Evolutionary conservation across 2,329 filamentous ascomycete species (phyloP).

Genomic region (Alternaria postmessia): DNA sequence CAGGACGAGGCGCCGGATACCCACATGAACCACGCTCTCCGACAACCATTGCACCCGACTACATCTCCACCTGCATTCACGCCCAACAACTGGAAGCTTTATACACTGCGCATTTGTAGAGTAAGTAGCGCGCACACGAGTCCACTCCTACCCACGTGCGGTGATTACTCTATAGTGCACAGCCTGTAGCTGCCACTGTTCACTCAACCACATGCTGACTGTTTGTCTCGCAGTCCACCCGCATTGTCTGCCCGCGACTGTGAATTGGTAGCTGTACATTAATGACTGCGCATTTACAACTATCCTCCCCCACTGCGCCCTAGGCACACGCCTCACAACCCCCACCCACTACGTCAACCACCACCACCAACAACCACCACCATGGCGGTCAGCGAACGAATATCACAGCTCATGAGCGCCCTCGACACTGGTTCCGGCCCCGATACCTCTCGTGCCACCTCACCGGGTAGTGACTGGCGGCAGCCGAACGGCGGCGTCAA

Average conservation of each 20-base stretch:
- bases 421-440: slow-evolving; percentile 59
- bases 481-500: slow-evolving; percentile 59
- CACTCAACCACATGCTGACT: slow-evolving; percentile 27
- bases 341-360: slow-evolving; percentile 17
- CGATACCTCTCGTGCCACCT: slow-evolving; percentile 84
- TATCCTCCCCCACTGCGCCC: slow-evolving; percentile 20
- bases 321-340: slow-evolving; percentile 26
- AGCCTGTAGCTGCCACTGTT: slow-evolving; percentile 9
- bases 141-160: slow-evolving; percentile 9
- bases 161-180: slow-evolving; percentile 14
- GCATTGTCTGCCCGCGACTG: slow-evolving; percentile 12
- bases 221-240: slow-evolving; percentile 14
- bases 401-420: slow-evolving; percentile 54
- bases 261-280: slow-evolving; percentile 32
- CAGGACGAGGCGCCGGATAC: slow-evolving; percentile 39
- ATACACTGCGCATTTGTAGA: slow-evolving; percentile 11
- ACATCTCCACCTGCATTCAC: slow-evolving; percentile 13
- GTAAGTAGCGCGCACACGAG: slow-evolving; percentile 20
- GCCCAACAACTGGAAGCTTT: background rate
- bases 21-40: slow-evolving; percentile 32
- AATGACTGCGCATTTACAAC: slow-evolving; percentile 30
- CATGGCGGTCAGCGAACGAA: slow-evolving; percentile 52
- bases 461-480: slow-evolving; percentile 73
- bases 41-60: slow-evolving; percentile 17
- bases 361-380: slow-evolving; percentile 19